Evolutionary conservation across 371 early-diverging fungal species (phyloP).

Genomic region (Dichotomocladium elegans): DNA sequence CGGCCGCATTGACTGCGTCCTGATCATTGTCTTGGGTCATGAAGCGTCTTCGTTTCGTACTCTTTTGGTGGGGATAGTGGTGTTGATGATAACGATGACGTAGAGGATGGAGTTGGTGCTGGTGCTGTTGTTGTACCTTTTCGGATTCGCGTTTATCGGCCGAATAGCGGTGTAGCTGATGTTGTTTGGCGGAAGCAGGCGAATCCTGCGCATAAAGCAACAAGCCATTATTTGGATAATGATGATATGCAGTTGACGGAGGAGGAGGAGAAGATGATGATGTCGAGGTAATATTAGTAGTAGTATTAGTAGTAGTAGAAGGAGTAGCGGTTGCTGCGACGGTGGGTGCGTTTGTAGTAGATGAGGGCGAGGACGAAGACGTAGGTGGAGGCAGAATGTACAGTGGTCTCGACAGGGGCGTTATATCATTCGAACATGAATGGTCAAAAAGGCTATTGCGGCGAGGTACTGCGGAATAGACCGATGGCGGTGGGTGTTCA

Average conservation of each 20-base stretch:
- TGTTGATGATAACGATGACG: slow-evolving; percentile 1
- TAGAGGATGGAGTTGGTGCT: too few relatives aligned
- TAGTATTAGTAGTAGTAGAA: slow-evolving; percentile 4
- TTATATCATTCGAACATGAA: not conserved
- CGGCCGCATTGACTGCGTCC: slow-evolving; percentile 35
- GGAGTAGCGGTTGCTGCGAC: too few relatives aligned
- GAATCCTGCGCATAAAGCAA: too few relatives aligned
- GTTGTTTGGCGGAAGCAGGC: too few relatives aligned
- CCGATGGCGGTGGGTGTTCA: slow-evolving; percentile 1
- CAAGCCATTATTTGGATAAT: too few relatives aligned
- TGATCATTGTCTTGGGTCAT: slow-evolving; percentile 17
- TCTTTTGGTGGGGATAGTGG: not conserved
- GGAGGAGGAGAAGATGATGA: too few relatives aligned
- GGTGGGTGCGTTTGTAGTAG: slow-evolving; percentile 3
- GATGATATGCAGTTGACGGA: too few relatives aligned
- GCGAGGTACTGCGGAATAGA: not conserved
- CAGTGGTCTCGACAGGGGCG: slow-evolving; percentile 19
- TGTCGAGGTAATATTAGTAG: too few relatives aligned
- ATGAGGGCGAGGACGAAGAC: slow-evolving; percentile 24
- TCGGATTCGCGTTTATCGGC: too few relatives aligned
- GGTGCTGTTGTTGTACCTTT: too few relatives aligned
- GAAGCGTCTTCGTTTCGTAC: not conserved
- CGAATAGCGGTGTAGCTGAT: too few relatives aligned
- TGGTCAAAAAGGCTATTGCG: not conserved
- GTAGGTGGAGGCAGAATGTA: slow-evolving; percentile 41